Evolutionary conservation across 805 yeast genomes (phyloP), one percentile per base, ranked within the genome.

Genomic region (Cyberlindnera subsufficiens): DNA sequence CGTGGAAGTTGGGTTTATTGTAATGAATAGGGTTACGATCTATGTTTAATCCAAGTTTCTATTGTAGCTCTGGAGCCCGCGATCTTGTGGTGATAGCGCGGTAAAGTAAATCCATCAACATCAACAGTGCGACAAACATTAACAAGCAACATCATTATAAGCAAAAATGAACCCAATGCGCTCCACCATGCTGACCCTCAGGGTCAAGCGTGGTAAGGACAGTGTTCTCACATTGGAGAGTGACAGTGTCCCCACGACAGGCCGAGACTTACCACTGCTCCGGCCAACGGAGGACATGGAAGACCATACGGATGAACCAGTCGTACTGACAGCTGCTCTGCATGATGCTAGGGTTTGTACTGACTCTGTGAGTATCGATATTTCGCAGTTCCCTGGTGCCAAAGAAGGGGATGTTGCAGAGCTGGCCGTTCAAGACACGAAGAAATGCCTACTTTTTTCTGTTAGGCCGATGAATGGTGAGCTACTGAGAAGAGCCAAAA

Each of bases 321-420:
- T 51, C 1, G 35, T 25, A 6, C 42, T 58, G 16, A 43, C 42
- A 0, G 51, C 58, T 0, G 47, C 57, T 1, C 66, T 86, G 52
- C 97, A 90, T 56, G 96, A 89, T 48, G 52, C 75, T 4, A 64
- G 86, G 19, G 67, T 74, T 0, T 76, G 80, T 1, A 35, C 66
- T 1, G 80, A 79, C 31, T 77, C 76, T 31, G 85, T 89, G 3
- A 59, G 83, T 37, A 55, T 89, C 2, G 90, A 87, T 55, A 61
- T 80, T 16, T 55, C 67, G 0, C 64, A 77, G 4, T 50, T 86
- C 0, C 83, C 86, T 0, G 84, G 82, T 1, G 75, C 86, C 1
- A 67, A 68, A 42, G 78, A 72, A n/a, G 96, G 95, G 15, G 86
- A 84, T 54, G 63, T 86, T 7, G 90, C 87, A 18, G 95, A 87